Conservation (phyloP, 2,329 filamentous ascomycete species). For the Balansia obtecta region DNA sequence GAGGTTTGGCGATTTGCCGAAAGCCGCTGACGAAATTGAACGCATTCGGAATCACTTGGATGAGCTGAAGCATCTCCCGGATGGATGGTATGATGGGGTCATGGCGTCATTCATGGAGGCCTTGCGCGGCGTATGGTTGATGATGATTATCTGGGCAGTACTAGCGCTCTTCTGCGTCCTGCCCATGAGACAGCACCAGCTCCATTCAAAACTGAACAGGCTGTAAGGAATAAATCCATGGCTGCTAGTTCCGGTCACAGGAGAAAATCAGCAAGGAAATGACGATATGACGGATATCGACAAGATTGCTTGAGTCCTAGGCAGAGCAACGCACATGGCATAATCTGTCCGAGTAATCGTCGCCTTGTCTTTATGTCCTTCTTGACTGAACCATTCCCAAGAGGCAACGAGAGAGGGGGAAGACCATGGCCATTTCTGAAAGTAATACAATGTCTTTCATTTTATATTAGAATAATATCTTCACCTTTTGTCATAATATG, state of each 20-base stretch:
- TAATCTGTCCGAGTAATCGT: background rate
- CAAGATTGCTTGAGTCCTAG: background rate
- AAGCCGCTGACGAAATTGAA: conserved; percentile 54
- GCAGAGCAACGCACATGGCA: background rate
- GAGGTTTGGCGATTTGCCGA: conserved; percentile 51
- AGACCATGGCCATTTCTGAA: too few species aligned
- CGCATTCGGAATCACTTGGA: conserved; percentile 61
- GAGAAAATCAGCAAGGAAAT: background rate
- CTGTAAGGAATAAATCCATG: conserved; percentile 7
- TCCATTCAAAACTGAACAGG: conserved; percentile 54
- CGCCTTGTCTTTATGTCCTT: too few species aligned
- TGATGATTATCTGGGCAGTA: conserved; percentile 49
- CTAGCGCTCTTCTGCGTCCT: conserved; percentile 47
- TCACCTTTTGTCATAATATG: too few species aligned
- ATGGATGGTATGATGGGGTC: conserved; percentile 56
- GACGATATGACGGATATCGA: background rate
- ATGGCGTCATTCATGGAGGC: conserved; percentile 62
- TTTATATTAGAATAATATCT: too few species aligned
- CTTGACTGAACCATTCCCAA: too few species aligned
- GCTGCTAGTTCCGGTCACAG: background rate
- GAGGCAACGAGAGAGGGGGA: too few species aligned
- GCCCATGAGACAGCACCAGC: conserved; percentile 63
- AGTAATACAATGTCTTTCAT: too few species aligned
- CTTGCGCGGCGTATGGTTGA: conserved; percentile 61
- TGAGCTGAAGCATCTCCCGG: conserved; percentile 37